Conservation (phyloP, 768 basidiomycete species). For the Kondoa malvinella region DNA sequence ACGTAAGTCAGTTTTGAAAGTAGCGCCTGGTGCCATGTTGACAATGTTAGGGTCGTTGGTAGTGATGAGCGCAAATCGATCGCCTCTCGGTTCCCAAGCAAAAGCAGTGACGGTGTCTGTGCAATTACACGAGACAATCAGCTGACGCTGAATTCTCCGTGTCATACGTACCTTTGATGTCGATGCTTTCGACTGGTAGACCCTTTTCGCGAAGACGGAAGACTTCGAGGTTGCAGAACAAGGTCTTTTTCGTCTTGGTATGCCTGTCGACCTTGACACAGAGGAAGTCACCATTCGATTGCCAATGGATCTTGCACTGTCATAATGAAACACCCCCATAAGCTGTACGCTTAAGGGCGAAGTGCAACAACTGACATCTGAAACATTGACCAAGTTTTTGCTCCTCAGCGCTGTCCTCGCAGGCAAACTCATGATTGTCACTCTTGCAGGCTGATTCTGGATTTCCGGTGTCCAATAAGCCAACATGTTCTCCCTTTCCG, state of each 20-base stretch:
- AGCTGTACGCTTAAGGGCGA: not conserved
- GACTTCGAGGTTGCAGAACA: constrained; percentile 93
- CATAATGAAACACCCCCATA: not conserved
- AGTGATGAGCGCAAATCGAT: constrained; percentile 87
- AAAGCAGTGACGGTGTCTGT: constrained; percentile 86
- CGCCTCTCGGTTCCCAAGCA: constrained; percentile 96
- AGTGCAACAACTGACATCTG: constrained; percentile 49
- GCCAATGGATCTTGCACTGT: constrained; percentile 95
- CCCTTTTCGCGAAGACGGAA: constrained; percentile 96
- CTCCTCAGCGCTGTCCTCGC: constrained; percentile 64
- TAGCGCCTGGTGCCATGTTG: constrained; percentile 71
- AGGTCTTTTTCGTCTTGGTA: constrained; percentile 95
- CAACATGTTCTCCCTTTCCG: constrained; percentile 64
- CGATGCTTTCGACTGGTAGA: constrained; percentile 90
- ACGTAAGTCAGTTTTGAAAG: constrained; percentile 88
- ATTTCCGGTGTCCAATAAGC: constrained; percentile 98
- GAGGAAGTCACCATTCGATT: constrained; percentile 93
- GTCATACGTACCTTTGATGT: constrained; percentile 59
- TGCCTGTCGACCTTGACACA: constrained; percentile 98
- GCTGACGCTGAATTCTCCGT: not conserved
- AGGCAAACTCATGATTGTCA: constrained; percentile 80
- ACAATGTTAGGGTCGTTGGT: constrained; percentile 84
- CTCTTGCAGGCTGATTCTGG: constrained; percentile 85
- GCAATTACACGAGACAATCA: constrained; percentile 13
- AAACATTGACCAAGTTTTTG: constrained; percentile 95